Conservation (phyloP, 1,284 basidiomycete genomes). For the Leccinum fuscescens region DNA sequence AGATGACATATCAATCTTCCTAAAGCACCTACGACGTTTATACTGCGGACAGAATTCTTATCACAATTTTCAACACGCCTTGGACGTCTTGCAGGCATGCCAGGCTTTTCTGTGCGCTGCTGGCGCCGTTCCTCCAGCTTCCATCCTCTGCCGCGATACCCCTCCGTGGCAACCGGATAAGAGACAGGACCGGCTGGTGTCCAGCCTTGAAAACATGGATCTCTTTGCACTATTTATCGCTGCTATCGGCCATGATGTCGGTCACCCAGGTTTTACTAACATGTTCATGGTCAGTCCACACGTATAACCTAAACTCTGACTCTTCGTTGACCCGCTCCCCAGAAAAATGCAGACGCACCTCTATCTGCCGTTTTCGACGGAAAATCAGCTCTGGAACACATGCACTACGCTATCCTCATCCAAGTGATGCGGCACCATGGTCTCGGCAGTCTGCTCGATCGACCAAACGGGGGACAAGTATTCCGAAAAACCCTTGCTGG, state of each 20-base stretch:
- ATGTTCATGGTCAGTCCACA: conserved; percentile 76
- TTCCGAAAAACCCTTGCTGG: conserved; percentile 76
- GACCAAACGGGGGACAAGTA: conserved; percentile 45
- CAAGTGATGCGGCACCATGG: conserved; percentile 82
- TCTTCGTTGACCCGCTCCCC: conserved; percentile 14
- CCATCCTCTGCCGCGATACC: conserved; percentile 42
- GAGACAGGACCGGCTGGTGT: conserved; percentile 44
- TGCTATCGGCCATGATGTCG: conserved; percentile 93
- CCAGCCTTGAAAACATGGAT: conserved; percentile 62
- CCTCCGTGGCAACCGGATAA: conserved; percentile 51
- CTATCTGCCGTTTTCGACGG: conserved; percentile 86
- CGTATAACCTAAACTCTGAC: background rate
- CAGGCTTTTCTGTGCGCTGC: conserved; percentile 80
- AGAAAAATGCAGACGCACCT: conserved; percentile 92
- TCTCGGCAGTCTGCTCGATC: conserved; percentile 63
- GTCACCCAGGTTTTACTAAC: conserved; percentile 91
- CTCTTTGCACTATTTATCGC: conserved; percentile 83
- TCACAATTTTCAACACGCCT: conserved; percentile 93
- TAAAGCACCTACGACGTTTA: conserved; percentile 79
- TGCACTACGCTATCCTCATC: conserved; percentile 86
- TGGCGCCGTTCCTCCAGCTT: conserved; percentile 76
- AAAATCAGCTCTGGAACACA: conserved; percentile 87
- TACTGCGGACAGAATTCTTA: conserved; percentile 91
- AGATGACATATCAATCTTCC: conserved; percentile 73
- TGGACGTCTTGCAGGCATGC: conserved; percentile 91